Base-by-base conservation (phyloP, 2,329 filamentous ascomycete species). In the Aspergillus ustus region DNA sequence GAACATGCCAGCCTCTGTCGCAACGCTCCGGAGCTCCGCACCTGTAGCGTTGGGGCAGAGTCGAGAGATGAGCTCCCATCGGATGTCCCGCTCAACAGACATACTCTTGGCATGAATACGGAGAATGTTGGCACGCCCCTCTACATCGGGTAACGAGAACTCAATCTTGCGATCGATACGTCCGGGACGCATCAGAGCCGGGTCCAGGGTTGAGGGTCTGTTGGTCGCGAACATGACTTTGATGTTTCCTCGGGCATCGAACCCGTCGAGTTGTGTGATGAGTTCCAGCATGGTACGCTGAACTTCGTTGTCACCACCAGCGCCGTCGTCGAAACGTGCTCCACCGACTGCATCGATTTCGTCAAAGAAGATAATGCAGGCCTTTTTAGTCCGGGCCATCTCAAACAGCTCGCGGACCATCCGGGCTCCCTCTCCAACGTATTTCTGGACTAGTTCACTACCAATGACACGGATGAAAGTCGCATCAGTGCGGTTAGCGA, bases 151-250 rank as follows among this genome's bases (percentile, higher is more conserved):
- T 25, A 99, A 86, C 0, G 93, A 94, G 83, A 99, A 99, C 80
- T 99, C 95, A 72, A 99, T 99, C 86, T 99, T 99, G 73, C 95
- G 88, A 79, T 98, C 94, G 73, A 98, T 98, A 85, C 94, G 93
- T 34, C 94, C 94, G 11, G 94, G 94, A 82, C 94, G 87, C 93
- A 98, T 97, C 67, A 98, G 85, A 2, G 94, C 94, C n/a, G 94
- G 94, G 75, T 98, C 94, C 59, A 98, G 85, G 4, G 94, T 98
- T 4, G 93, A 97, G 3, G 94, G 94, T 77, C 94, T 86, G 85
- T 98, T 98, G 76, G 94, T 98, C 61, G 94, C 94, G 74, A 98
- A 98, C 94, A 98, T 98, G 80, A 98, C 94, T 82, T 98, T 98
- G 85, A 98, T 98, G 80, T 98, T 98, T 77, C 94, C 94, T 78